These are phyloP conservation scores for Aspergillus hiratsukae DNA, from an alignment of 2,329 filamentous ascomycete genomes.

Conservation along the genomic window DNA sequence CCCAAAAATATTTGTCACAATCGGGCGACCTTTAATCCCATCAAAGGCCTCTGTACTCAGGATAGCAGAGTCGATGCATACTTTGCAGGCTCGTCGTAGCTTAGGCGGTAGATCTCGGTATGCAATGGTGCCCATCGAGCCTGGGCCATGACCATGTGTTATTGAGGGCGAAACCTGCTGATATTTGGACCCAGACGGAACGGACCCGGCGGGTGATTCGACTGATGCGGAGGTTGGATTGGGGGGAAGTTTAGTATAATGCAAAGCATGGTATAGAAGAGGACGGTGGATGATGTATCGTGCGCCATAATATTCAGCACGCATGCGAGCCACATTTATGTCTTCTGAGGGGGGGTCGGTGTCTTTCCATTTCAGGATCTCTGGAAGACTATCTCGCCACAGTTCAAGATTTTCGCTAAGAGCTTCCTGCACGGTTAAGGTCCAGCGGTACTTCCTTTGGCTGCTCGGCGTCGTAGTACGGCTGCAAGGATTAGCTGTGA, in stretches of 20 bases:
- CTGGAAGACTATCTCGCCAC: constrained; percentile 52
- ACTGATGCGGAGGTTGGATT: constrained; percentile 32
- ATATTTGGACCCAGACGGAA: constrained; percentile 21
- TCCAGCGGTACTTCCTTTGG: too few relatives aligned
- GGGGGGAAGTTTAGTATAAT: constrained; percentile 39
- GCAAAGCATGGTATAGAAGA: constrained; percentile 60
- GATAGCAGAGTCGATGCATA: constrained; percentile 69
- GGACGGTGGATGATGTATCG: constrained; percentile 84
- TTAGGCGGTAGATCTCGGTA: constrained; percentile 35
- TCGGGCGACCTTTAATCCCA: constrained; percentile 58
- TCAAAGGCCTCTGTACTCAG: constrained; percentile 82
- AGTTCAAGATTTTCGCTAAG: constrained; percentile 47
- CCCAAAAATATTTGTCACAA: constrained; percentile 94
- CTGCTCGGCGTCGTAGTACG: not conserved
- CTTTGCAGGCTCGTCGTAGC: constrained; percentile 53
- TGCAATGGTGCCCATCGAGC: constrained; percentile 1
- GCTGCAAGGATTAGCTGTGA: not conserved
- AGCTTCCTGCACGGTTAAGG: constrained; percentile 35
- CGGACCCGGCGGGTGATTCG: constrained; percentile 31
- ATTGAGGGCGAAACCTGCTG: constrained; percentile 36
- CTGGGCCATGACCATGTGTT: constrained; percentile 22
- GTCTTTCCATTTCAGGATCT: constrained; percentile 58
- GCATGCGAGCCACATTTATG: constrained; percentile 76
- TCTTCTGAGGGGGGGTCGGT: constrained; percentile 66
- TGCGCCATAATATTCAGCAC: constrained; percentile 92